Base-by-base conservation (phyloP, 148 eudicot species). In the Talinum fruticosum region DNA sequence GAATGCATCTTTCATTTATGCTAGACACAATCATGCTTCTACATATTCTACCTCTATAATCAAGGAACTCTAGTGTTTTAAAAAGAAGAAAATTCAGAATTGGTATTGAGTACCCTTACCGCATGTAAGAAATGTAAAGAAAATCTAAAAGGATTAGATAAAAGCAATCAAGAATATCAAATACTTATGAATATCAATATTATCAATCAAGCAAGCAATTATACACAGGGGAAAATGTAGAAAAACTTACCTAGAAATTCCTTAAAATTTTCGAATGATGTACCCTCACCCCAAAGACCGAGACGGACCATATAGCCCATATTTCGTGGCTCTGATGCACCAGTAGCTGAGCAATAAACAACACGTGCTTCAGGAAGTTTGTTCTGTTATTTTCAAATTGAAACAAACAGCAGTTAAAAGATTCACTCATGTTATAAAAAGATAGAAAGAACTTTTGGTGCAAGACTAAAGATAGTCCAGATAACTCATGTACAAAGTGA, bases 301-400 rank as follows among this genome's bases (percentile, higher is more conserved):
- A 96, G 98, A 51, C 99, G 97, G 82, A 91, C 93, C 99, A 96
- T 96, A 81, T 96, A 96, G 51, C 97, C 99, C 96, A 96, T 80
- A 82, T 96, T 96, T 10, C 98, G 94, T 32, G 99, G 99, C 84
- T 96, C 99, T 61, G 99, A 89, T 74, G 99, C 99, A 79, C 99
- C 99, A 79, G 99, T 96, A 71, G 99, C 99, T 65, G 99, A 96
- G 80, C 98, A 96, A 75, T 96, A 96, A 81, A 96, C 85, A 76
- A 96, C 93, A 77, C 99, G 97, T 71, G 97, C 97, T 85, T 96
- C 90, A 83, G 98, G 97, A 87, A 96, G 99, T 68, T 86, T 85
- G 53, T 87, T 97, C 99, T 96, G 91, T 78, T 67, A 71, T 44
- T 62, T 33, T 80, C 76, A 66, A 77, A 53, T 59, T 32, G 49